Conservation (phyloP, 768 basidiomycete species). For the Cyathus striatus region DNA sequence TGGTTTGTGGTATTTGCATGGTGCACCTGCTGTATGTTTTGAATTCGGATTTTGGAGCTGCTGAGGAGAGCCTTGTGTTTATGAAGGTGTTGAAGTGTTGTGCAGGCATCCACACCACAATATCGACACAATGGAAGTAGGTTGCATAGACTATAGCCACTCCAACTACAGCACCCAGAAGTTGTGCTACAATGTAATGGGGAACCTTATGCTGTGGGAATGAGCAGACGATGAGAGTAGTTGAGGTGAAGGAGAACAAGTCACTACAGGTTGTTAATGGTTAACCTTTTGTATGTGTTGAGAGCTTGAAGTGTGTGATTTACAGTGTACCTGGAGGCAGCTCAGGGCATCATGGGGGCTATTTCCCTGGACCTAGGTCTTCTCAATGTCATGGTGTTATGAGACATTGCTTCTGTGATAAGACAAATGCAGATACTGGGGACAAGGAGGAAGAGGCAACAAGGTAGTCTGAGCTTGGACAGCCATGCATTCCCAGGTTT, state of each 20-base stretch:
- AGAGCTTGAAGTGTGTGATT: conserved; percentile 9
- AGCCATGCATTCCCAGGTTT: too few relatives aligned
- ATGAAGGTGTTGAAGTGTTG: too few relatives aligned
- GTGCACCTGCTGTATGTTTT: too few relatives aligned
- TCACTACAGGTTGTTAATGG: conserved; percentile 39
- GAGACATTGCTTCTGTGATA: conserved; percentile 10
- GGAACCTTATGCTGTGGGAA: conserved; percentile 41
- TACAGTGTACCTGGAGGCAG: conserved; percentile 39
- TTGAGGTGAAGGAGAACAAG: conserved; percentile 78
- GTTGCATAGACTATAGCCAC: conserved; percentile 80
- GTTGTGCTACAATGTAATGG: too few relatives aligned
- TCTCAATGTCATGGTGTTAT: conserved; percentile 26
- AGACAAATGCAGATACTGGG: conserved; percentile 1
- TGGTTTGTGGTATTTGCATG: too few relatives aligned
- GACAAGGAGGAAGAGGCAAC: conserved; percentile 1
- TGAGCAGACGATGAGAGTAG: conserved; percentile 70
- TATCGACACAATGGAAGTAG: conserved; percentile 67
- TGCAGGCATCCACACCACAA: too few relatives aligned
- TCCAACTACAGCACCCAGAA: conserved; percentile 75
- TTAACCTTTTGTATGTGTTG: background rate
- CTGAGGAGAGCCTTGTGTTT: too few relatives aligned
- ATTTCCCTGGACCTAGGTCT: conserved; percentile 23
- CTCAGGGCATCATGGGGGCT: conserved; percentile 18
- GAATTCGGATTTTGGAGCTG: too few relatives aligned
- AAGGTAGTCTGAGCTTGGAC: too few relatives aligned